Base-by-base conservation (phyloP, 106 monocot genomes). In the Dendrobium officinale region DNA sequence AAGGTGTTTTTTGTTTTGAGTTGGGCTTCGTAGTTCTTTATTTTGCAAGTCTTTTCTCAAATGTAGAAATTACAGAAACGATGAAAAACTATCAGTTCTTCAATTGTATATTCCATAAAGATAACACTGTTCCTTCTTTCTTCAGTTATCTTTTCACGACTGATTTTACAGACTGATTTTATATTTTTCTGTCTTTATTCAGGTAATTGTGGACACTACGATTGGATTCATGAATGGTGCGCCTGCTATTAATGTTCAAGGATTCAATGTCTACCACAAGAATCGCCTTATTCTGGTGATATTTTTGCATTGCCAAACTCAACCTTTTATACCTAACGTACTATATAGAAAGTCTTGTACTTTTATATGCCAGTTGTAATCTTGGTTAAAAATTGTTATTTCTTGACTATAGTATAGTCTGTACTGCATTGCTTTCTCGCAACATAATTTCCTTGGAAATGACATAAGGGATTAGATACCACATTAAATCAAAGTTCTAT, bases 221-320 rank as follows among this genome's bases (percentile, higher is more conserved):
- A 81, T 96, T 73, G 96, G 96, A 73, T 96, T 91, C 83, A 26
- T 90, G 7, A 54, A 90, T 40, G 96, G 88, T 67, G 83, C 96
- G 74, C 96, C 96, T 29, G 76, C 85, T 40, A 55, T 96, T 45
- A 83, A 88, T 84, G 85, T 93, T 54, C 89, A 91, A 74, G 96
- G 96, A 10, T 96, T 91, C 81, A 93, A 93, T 85, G 85, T 96
- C 5, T 96, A 96, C 75, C 91, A 96, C 85, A 91, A 88, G 77
- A 93, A 93, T 82, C 93, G 96, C 26, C 88, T 96, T 55, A 93
- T 96, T 78, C 73, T 91, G 89, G 95, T 95, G 80, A 78, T 17
- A n/a, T 43, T 42, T 74, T 74, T 20, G 15, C 29, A 74, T 74
- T 74, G 33, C 74, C 19, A 44, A 74, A 20, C 42, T 74, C 20